A percentile compares a stretch with the other conserved stretches of the same genome.
These are phyloP conservation scores for Fusarium nodosum DNA, from an alignment of 2,329 filamentous ascomycete species.

Conservation along the genomic window DNA sequence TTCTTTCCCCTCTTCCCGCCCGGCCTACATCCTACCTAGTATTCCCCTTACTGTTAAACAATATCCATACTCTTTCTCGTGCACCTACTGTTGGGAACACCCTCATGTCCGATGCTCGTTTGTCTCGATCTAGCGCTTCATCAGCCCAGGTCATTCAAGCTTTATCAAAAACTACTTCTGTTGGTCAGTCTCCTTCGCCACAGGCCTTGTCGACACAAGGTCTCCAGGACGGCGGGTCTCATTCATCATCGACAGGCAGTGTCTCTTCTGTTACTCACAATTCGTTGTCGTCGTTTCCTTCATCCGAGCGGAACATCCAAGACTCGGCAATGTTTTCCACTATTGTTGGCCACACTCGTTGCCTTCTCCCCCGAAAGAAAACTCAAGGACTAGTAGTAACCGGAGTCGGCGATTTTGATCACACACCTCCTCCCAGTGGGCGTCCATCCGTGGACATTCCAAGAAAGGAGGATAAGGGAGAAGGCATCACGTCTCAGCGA, in stretches of 20 bases:
- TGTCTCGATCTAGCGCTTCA: constrained; percentile 12
- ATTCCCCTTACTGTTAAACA: constrained; percentile 1
- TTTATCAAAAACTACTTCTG: constrained; percentile 1
- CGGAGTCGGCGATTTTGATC: constrained; percentile 51
- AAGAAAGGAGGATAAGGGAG: constrained; percentile 26
- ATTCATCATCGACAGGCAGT: constrained; percentile 5
- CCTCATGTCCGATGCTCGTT: constrained; percentile 31
- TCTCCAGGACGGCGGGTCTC: neutral
- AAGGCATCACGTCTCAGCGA: constrained; percentile 32
- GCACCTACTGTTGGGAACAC: constrained; percentile 11
- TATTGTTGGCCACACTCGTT: constrained; percentile 45
- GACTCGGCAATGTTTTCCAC: constrained; percentile 43
- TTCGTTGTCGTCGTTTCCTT: neutral
- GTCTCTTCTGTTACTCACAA: neutral
- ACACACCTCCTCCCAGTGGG: constrained; percentile 53
- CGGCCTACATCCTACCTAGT: constrained; percentile 33
- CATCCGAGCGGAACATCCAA: constrained; percentile 1
- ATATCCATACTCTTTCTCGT: constrained; percentile 12
- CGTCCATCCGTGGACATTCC: constrained; percentile 48
- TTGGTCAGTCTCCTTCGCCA: neutral
- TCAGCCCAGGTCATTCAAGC: constrained; percentile 8
- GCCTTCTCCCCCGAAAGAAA: constrained; percentile 36
- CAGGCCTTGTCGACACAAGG: neutral
- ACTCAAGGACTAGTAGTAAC: constrained; percentile 35
- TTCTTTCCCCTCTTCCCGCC: constrained; percentile 1